phyloP scores from a whole-genome alignment of 2,329 filamentous ascomycete species.

The Ascochyta koolunga region DNA sequence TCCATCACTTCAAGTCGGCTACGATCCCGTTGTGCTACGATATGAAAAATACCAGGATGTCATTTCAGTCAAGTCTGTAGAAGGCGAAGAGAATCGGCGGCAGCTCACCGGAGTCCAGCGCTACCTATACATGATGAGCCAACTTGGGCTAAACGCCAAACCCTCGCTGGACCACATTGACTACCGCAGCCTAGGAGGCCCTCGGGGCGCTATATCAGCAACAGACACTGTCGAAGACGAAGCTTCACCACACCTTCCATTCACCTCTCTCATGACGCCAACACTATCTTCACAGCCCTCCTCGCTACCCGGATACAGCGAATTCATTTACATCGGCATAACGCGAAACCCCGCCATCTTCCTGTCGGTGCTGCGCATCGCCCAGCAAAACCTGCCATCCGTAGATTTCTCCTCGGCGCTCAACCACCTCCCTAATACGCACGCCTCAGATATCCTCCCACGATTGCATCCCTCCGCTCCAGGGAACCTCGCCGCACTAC shows the following conservation, averaged over 20 bases:
- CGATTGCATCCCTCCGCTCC: not conserved
- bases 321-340: conserved; percentile 22
- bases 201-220: not conserved
- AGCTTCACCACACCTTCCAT: not conserved
- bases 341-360: conserved; percentile 26
- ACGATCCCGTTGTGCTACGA: not conserved
- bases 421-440: conserved; percentile 28
- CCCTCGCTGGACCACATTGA: conserved; percentile 1
- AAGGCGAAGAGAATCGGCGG: not conserved
- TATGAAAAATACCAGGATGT: conserved; percentile 2
- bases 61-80: conserved; percentile 1
- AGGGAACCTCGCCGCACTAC: not conserved
- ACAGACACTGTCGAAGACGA: no score
- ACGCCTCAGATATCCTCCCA: conserved; percentile 7
- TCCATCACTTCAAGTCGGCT: not conserved
- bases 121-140: not conserved
- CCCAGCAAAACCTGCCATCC: conserved; percentile 24
- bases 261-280: not conserved
- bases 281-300: not conserved
- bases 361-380: conserved; percentile 31
- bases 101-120: not conserved
- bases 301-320: not conserved
- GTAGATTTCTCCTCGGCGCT: conserved; percentile 25
- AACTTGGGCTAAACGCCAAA: not conserved
- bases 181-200: not conserved